Evolutionary conservation across 768 basidiomycete genomes (phyloP).

Genomic region (Trichaptum fuscoviolaceum): DNA sequence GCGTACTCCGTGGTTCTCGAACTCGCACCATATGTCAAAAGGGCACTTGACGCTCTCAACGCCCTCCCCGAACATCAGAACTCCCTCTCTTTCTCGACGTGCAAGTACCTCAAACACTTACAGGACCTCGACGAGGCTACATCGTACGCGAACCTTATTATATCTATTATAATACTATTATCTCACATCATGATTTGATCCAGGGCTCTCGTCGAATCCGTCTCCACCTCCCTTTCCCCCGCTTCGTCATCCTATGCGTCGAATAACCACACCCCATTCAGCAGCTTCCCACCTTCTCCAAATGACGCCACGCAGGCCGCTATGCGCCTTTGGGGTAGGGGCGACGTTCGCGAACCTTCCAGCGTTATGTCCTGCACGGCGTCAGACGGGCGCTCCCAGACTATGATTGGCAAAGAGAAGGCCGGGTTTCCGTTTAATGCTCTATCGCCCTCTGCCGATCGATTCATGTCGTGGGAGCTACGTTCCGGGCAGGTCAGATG

Average conservation of each 20-base stretch:
- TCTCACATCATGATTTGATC: background rate
- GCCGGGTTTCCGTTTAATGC: background rate
- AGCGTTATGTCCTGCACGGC: background rate
- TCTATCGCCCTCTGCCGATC: background rate
- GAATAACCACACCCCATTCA: background rate
- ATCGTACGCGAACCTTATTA: background rate
- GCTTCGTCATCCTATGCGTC: background rate
- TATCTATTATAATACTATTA: background rate
- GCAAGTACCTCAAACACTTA: background rate
- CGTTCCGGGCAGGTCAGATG: background rate
- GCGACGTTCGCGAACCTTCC: background rate
- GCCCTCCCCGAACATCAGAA: slow-evolving; percentile 1
- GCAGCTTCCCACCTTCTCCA: background rate
- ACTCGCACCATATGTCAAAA: background rate
- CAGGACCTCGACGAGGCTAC: background rate
- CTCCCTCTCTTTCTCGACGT: background rate
- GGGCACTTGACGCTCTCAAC: slow-evolving; percentile 2
- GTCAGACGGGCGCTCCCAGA: background rate
- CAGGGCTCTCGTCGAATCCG: background rate
- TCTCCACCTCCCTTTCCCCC: background rate
- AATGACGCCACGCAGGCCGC: background rate
- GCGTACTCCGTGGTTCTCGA: background rate
- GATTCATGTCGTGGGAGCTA: background rate
- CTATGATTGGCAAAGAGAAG: background rate
- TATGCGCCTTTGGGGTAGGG: background rate